Base-by-base conservation (phyloP, 1,284 basidiomycete species). In the Pisolithus thermaeus region DNA sequence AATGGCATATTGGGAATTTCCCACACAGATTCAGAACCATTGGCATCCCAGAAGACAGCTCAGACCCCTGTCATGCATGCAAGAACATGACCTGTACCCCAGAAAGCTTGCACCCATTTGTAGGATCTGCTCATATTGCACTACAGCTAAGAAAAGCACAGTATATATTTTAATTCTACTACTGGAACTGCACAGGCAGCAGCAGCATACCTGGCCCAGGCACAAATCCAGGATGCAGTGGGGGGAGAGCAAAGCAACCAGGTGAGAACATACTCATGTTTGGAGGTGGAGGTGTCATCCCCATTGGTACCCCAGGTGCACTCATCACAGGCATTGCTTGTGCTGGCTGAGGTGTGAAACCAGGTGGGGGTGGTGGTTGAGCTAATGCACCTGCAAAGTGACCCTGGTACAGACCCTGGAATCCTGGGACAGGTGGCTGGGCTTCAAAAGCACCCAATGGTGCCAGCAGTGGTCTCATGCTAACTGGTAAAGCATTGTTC, bases 341-440 rank as follows among this genome's bases (percentile, higher is more conserved):
- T 7, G 78, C 77, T 57, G 81, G 82, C 59, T 85, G 84, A 20
- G 80, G 78, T 0, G 81, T 76, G 55, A 88, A 88, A 8, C 86
- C 86, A 44, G 84, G 80, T 0, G 84, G 76, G 0, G 87, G 80
- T 12, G 82, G 79, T 1, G 82, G 81, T 50, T 82, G 80, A 1
- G 87, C 87, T 49, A 93, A 77, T 22, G 78, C 84, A 42, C 90
- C 90, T 6, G 89, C 90, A 64, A 91, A 93, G 69, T 92, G 90
- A n/a, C 90, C 91, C 72, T 88, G 87, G 59, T 89, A 90, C 0
- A 81, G 82, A 12, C 80, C 83, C 58, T 82, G 80, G 62, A 76
- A 87, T 1, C 81, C 82, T 22, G 81, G 75, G 68, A 80, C 77
- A 38, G 83, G 73, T 35, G 82, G 80, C 27, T 74, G 73, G n/a